Evolutionary conservation across 2,329 filamentous ascomycete species (phyloP), one percentile per base, ranked within the genome.

Genomic region (Sclerotinia minor): DNA sequence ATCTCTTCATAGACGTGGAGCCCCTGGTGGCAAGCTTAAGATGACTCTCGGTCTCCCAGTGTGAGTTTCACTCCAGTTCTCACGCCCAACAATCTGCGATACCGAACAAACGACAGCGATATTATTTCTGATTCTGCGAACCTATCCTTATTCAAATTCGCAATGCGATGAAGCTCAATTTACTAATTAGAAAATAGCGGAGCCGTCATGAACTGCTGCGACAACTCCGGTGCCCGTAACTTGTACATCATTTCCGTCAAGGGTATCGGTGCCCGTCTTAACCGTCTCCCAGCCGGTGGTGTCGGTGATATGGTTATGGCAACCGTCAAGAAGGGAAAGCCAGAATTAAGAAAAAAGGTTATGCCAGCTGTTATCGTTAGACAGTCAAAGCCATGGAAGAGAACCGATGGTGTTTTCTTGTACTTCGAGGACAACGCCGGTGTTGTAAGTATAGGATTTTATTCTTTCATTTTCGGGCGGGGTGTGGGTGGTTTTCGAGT

Each of bases 371-470:
- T 99, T 81, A 95, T 99, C 80, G 94, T 98, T 82, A 88, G 95
- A 83, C 95, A 98, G 87, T 92, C 91, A 86, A 99, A 99, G 90
- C 95, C 95, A 79, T 99, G 95, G 95, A 94, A 95, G 88, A 90
- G 95, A 83, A 91, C 92, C 77, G 95, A 99, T 83, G 96, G 95
- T 84, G 92, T 98, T 79, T 99, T 92, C 89, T 89, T 99, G 78
- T 99, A 99, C 89, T 99, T 99, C 80, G 95, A 99, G 92, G 96
- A 99, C 85, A 99, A 99, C 84, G 95, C 95, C 82, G 95, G 95
- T 89, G 95, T 99, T 79, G 92, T 94, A 85, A 83, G 91, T 93
- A 60, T 24, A 64, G 21, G 67, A 47, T 69, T 70, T 63, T 68
- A 58, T 68, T 44, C 68, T 57, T 35, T 57, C 58, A 29, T 19